A percentile compares a stretch with the other conserved stretches of the same genome.
phyloP scores from a whole-genome alignment of 148 eudicot genomes.

The Vaccinium darrowii region DNA sequence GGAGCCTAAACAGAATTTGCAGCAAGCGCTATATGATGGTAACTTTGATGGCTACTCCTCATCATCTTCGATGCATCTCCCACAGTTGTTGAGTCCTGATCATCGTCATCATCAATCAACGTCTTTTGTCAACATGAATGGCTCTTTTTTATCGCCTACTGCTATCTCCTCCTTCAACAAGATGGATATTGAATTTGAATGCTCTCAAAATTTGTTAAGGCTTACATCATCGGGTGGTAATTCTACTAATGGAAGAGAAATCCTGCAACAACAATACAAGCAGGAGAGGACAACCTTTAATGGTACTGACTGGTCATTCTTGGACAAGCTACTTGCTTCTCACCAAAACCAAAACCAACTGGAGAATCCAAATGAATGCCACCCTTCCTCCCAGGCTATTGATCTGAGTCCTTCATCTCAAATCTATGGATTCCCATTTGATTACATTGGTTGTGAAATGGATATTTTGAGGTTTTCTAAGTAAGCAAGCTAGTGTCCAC shows the following conservation, averaged over 20 bases:
- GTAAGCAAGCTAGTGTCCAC: slow-evolving; percentile 16
- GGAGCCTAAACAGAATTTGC: slow-evolving; percentile 24
- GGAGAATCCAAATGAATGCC: slow-evolving; percentile 36
- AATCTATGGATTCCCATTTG: slow-evolving; percentile 44
- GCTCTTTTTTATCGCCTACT: slow-evolving; percentile 4
- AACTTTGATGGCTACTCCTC: slow-evolving; percentile 31
- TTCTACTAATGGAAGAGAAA: slow-evolving; percentile 12
- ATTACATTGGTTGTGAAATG: slow-evolving; percentile 42
- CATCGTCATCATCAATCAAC: not conserved
- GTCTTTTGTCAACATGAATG: slow-evolving; percentile 4
- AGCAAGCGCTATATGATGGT: slow-evolving; percentile 16
- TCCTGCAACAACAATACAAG: slow-evolving; percentile 22
- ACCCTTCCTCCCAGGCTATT: slow-evolving; percentile 26
- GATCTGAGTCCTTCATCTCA: slow-evolving; percentile 28
- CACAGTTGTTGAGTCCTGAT: slow-evolving; percentile 65
- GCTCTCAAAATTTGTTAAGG: slow-evolving; percentile 41
- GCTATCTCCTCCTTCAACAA: slow-evolving; percentile 25
- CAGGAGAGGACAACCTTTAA: slow-evolving; percentile 15
- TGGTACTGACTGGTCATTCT: slow-evolving; percentile 53
- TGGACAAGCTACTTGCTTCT: slow-evolving; percentile 77
- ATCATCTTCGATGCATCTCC: slow-evolving; percentile 56
- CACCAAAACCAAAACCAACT: slow-evolving; percentile 31
- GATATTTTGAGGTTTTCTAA: slow-evolving; percentile 45
- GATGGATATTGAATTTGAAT: slow-evolving; percentile 38
- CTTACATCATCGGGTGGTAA: slow-evolving; percentile 29